Evolutionary conservation across 176 grass and related monocot genomes (phyloP).

Genomic region (Oryza glaberrima): DNA sequence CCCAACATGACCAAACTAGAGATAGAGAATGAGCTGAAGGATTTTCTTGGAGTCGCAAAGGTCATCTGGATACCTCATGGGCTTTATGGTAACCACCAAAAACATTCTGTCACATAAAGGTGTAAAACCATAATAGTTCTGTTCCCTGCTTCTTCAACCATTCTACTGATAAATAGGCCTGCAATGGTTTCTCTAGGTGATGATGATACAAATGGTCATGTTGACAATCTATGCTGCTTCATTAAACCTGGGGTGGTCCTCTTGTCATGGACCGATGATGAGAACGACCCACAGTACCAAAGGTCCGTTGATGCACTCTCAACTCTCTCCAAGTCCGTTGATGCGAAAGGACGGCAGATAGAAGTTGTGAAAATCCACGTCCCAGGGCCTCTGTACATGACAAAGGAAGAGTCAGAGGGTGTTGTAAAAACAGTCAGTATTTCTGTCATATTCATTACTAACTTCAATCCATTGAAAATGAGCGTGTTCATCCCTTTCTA

Average conservation of each 20-base stretch:
- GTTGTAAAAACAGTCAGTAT: slow-evolving; percentile 50
- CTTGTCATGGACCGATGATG: slow-evolving; percentile 80
- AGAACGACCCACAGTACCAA: slow-evolving; percentile 71
- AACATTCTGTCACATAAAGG: background rate
- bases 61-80: slow-evolving; percentile 92
- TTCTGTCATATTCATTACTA: background rate
- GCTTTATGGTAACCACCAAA: slow-evolving; percentile 65
- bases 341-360: slow-evolving; percentile 64
- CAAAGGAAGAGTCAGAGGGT: slow-evolving; percentile 74
- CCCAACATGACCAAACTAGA: slow-evolving; percentile 80
- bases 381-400: slow-evolving; percentile 87
- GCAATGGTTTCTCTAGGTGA: slow-evolving; percentile 58
- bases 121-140: background rate
- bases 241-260: slow-evolving; percentile 74
- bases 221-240: slow-evolving; percentile 92
- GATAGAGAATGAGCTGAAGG: slow-evolving; percentile 85
- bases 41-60: slow-evolving; percentile 80
- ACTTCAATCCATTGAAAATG: background rate
- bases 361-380: slow-evolving; percentile 84
- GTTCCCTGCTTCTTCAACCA: background rate
- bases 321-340: slow-evolving; percentile 48
- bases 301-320: slow-evolving; percentile 79
- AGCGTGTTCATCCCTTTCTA: background rate
- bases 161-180: slow-evolving; percentile 5
- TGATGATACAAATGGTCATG: slow-evolving; percentile 89